These are phyloP conservation scores for Aspergillus bertholletiae DNA, from an alignment of 495 filamentous ascomycete genomes.

Conservation along the genomic window DNA sequence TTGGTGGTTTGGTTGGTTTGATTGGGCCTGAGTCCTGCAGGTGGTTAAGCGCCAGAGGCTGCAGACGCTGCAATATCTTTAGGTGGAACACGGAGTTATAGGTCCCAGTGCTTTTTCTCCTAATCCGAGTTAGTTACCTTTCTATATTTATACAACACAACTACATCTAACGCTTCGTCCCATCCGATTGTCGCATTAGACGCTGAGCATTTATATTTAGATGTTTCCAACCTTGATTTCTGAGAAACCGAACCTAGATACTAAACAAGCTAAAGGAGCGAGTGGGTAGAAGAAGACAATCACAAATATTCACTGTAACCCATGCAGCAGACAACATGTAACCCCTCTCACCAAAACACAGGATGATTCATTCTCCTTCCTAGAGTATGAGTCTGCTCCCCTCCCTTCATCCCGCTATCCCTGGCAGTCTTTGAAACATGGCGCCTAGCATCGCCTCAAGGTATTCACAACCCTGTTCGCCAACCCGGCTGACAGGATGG, in stretches of 20 bases:
- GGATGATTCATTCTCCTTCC: conserved; percentile 1
- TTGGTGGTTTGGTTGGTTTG: not conserved
- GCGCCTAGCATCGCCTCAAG: conserved; percentile 1
- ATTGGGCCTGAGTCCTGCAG: conserved; percentile 1
- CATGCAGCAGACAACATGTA: not conserved
- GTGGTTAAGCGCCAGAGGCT: not conserved
- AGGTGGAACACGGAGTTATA: not conserved
- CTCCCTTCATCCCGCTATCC: not conserved
- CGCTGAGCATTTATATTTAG: not conserved
- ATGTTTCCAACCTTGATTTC: not conserved
- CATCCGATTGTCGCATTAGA: not conserved
- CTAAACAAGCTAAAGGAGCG: not conserved
- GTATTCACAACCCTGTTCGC: not conserved
- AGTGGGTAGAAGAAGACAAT: not conserved
- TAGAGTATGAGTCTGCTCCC: not conserved
- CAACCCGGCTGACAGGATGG: not conserved
- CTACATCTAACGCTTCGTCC: not conserved
- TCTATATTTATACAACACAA: not conserved
- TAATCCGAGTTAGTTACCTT: not conserved
- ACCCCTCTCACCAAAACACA: not conserved
- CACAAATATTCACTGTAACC: not conserved
- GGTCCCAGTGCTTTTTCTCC: not conserved
- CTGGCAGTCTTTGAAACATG: not conserved
- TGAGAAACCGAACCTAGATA: not conserved
- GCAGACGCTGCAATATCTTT: not conserved